Base-by-base conservation (phyloP, 257 asterid species). In the Penstemon newberryi region DNA sequence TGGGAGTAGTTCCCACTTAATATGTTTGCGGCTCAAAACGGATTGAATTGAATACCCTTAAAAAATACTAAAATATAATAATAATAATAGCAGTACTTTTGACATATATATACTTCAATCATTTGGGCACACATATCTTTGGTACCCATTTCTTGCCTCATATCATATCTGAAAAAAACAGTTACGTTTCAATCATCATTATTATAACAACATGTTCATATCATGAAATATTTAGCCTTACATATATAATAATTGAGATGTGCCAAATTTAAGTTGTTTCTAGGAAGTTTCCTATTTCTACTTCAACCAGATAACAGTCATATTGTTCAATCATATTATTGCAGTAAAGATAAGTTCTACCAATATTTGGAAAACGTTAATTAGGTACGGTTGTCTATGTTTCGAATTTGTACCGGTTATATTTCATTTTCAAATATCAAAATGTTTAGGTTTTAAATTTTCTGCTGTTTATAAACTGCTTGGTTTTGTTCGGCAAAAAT, bases 261-360 rank as follows among this genome's bases (percentile, higher is more conserved):
- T 25, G 56, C 53, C 75, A 41, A 60, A 70, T 18, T 25, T 45
- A 46, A 42, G 70, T 19, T 52, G 75, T 15, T 70, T 62, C 75
- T 9, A 3, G 38, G 75, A 70, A 70, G 64, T 49, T 70, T 70
- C 75, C 57, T 33, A 12, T 52, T 41, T 70, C 60, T 5, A 1
- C 63, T 42, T 42, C 51, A 60, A 13, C 33, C 33, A 54, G 7
- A 55, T 18, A 56, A 19, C 4, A 56, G 33, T 25, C 33, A 25
- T 25, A 25, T 25, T 25, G 33, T 25, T 25, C 33, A 25, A 25
- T 25, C 33, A 25, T 25, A 25, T 25, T 25, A 25, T 25, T 25
- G 33, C 33, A 25, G 33, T 7, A 6, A 8, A 46, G 10, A 46
- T 46, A 46, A 7, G 52, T 46, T 46, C n/a, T n/a, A 7, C 12